These are phyloP conservation scores for Volvox reticuliferus DNA, from an alignment of 139 green algal species.

Conservation along the genomic window DNA sequence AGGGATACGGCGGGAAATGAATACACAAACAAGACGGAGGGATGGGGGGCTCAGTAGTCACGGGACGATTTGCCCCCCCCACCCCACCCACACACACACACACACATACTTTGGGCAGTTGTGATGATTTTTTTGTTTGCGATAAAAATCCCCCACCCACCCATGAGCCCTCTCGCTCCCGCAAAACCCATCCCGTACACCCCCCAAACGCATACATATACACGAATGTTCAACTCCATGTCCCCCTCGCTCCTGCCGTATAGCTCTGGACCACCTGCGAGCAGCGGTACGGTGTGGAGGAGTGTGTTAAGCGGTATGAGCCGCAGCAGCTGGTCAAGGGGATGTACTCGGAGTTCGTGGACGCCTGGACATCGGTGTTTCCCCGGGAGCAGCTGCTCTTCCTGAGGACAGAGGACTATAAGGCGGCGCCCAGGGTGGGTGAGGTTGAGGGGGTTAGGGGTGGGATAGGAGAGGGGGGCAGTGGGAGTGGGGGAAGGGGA, in stretches of 20 bases:
- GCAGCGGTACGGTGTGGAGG: background rate
- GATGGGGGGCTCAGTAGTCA: no score
- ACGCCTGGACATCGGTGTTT: constrained; percentile 60
- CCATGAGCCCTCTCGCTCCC: no score
- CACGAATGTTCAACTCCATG: no score
- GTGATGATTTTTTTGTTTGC: no score
- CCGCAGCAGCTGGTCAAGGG: constrained; percentile 71
- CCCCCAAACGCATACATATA: no score
- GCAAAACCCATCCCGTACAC: no score
- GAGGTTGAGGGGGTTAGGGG: background rate
- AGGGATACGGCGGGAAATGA: no score
- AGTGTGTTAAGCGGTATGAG: constrained; percentile 59
- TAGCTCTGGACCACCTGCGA: constrained; percentile 25
- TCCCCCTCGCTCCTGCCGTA: background rate
- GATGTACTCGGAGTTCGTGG: constrained; percentile 46
- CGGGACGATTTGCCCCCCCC: no score
- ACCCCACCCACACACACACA: no score
- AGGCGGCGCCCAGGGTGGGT: constrained; percentile 49
- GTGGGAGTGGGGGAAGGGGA: background rate
- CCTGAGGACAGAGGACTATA: constrained; percentile 71
- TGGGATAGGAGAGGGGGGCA: background rate
- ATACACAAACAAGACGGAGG: no score
- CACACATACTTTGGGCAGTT: no score
- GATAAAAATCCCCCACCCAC: no score
- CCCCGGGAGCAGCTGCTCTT: constrained; percentile 67